Percentiles rank a stretch among this genome's conserved stretches.
Conservation (phyloP, 257 asterid genomes). For the Osmanthus fragrans region DNA sequence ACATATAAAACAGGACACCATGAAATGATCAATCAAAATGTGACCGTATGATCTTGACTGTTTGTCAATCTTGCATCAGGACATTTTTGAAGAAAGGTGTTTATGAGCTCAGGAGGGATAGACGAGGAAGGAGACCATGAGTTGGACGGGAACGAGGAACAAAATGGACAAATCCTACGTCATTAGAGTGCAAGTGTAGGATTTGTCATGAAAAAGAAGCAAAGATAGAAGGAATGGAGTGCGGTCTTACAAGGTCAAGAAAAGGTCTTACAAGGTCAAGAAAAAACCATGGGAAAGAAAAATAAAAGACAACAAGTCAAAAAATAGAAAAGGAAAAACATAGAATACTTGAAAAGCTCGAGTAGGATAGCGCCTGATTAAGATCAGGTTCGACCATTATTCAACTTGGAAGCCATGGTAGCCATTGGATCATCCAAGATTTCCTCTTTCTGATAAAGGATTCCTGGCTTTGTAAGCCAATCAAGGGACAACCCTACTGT, state of each 20-base stretch:
- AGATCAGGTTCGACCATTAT: slow-evolving; percentile 2
- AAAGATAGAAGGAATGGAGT: not conserved
- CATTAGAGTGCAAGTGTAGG: slow-evolving; percentile 20
- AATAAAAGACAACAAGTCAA: slow-evolving; percentile 62
- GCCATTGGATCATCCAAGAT: slow-evolving; percentile 6
- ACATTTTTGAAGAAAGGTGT: not conserved
- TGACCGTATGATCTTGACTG: not conserved
- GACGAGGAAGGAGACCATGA: slow-evolving; percentile 94
- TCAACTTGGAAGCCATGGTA: slow-evolving; percentile 7
- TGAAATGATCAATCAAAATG: not conserved
- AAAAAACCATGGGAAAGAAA: slow-evolving; percentile 27
- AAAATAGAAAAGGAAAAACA: slow-evolving; percentile 25
- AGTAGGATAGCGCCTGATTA: slow-evolving; percentile 75
- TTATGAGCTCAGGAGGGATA: slow-evolving; percentile 94
- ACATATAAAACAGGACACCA: not conserved
- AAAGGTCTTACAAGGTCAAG: slow-evolving; percentile 99
- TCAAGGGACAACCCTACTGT: not conserved
- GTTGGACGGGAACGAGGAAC: slow-evolving; percentile 40
- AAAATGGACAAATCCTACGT: slow-evolving; percentile 21
- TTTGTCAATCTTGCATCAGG: not conserved
- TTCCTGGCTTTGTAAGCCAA: slow-evolving; percentile 20
- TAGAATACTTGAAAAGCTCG: slow-evolving; percentile 60
- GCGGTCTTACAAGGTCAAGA: slow-evolving; percentile 40
- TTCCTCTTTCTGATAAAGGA: slow-evolving; percentile 30
- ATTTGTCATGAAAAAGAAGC: slow-evolving; percentile 3